phyloP scores from a whole-genome alignment of 495 filamentous ascomycete species.

The Friedmanniomyces simplex region DNA sequence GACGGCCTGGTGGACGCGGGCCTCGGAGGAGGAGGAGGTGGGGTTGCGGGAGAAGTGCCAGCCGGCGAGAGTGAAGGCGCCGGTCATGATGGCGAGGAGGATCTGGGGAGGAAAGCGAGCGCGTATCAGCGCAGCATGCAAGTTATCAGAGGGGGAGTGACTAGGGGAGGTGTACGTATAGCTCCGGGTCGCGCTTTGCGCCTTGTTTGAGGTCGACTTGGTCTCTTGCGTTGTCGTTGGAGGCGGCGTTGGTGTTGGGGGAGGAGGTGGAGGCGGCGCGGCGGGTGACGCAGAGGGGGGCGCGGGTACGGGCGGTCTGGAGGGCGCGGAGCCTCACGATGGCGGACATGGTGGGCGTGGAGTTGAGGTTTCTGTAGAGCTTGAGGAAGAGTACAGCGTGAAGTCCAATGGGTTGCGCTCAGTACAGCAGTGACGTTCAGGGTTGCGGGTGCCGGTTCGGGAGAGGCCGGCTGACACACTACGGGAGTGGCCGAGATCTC shows the following conservation, averaged over 20 bases:
- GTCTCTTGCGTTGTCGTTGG: constrained; percentile 30
- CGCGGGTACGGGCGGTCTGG: neutral
- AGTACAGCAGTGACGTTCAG: no score
- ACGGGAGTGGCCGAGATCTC: no score
- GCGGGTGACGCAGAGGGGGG: constrained; percentile 12
- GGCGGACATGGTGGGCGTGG: constrained; percentile 1
- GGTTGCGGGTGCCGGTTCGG: no score
- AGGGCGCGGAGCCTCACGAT: neutral
- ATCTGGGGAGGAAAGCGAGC: constrained; percentile 55
- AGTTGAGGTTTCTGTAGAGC: neutral
- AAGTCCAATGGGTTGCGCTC: no score
- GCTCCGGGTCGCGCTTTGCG: constrained; percentile 67
- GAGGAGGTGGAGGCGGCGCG: constrained; percentile 17
- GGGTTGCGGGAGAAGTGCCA: constrained; percentile 81
- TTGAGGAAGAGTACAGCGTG: no score
- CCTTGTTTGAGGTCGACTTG: constrained; percentile 46
- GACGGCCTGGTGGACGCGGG: constrained; percentile 58
- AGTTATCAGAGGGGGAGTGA: no score
- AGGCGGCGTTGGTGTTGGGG: constrained; percentile 3
- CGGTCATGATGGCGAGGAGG: constrained; percentile 82
- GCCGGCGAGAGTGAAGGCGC: constrained; percentile 75
- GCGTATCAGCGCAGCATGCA: neutral
- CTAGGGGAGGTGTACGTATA: constrained; percentile 54
- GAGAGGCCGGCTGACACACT: no score
- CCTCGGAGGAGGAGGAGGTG: constrained; percentile 74